Conservation (phyloP, 2,329 filamentous ascomycete species). For the Penicillium sp. region DNA sequence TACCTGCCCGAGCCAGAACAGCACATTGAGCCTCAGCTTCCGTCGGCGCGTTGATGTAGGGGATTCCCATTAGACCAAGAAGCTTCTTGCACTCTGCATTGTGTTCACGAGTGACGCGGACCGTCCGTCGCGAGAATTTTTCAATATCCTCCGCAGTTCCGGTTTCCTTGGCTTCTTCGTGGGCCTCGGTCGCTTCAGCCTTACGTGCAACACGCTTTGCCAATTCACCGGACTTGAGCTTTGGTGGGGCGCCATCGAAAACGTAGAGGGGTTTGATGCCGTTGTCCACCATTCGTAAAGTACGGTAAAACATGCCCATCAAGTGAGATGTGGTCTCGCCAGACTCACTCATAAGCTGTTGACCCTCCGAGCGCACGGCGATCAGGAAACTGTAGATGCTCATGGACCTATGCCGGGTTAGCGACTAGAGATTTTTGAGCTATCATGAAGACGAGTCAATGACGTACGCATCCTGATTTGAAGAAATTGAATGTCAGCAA, state of each 20-base stretch:
- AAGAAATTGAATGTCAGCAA: slow-evolving; percentile 17
- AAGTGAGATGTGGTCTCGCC: slow-evolving; percentile 97
- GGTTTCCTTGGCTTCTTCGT: slow-evolving; percentile 95
- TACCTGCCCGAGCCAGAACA: slow-evolving; percentile 80
- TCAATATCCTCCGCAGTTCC: slow-evolving; percentile 97
- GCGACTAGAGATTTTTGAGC: slow-evolving; percentile 1
- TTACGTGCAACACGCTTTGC: slow-evolving; percentile 96
- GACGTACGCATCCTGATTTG: slow-evolving; percentile 57
- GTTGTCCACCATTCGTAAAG: slow-evolving; percentile 95
- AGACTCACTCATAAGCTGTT: slow-evolving; percentile 91
- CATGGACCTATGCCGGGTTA: slow-evolving; percentile 69
- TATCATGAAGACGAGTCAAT: slow-evolving; percentile 3
- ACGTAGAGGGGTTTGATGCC: slow-evolving; percentile 98
- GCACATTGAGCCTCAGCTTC: slow-evolving; percentile 98
- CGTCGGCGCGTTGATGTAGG: slow-evolving; percentile 90
- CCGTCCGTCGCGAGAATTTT: slow-evolving; percentile 91
- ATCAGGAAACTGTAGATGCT: slow-evolving; percentile 98
- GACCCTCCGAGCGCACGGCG: slow-evolving; percentile 91
- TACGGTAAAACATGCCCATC: slow-evolving; percentile 99
- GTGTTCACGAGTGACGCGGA: slow-evolving; percentile 93
- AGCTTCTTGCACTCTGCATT: slow-evolving; percentile 91
- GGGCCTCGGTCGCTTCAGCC: slow-evolving; percentile 81
- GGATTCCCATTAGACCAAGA: slow-evolving; percentile 92
- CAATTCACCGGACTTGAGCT: slow-evolving; percentile 94
- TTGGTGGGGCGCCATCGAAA: slow-evolving; percentile 94